phyloP scores from a whole-genome alignment of 805 yeast species.

The Sugiyamaella lignohabitans region DNA sequence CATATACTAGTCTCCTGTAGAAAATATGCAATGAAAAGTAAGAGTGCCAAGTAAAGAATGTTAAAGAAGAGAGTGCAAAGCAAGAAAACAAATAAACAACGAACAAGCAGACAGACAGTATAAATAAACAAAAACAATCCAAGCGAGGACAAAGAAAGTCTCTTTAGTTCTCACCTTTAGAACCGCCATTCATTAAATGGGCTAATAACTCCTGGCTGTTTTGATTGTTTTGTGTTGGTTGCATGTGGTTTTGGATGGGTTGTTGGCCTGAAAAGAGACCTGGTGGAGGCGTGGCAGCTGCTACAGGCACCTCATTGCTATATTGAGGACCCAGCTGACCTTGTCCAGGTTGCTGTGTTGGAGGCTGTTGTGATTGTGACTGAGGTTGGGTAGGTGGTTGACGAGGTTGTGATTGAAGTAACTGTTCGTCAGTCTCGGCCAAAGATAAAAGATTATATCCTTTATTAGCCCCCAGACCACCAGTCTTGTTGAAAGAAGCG shows the following conservation, averaged over 20 bases:
- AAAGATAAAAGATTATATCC: conserved; percentile 1
- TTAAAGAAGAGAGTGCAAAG: neutral
- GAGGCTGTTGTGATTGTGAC: neutral
- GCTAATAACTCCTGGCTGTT: conserved; percentile 75
- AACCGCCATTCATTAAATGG: conserved; percentile 69
- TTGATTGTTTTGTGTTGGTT: conserved; percentile 18
- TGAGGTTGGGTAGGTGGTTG: conserved; percentile 1
- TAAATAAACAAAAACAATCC: conserved; percentile 10
- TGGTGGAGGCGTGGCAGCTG: conserved; percentile 68
- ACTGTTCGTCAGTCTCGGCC: neutral
- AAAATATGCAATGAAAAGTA: too few relatives aligned
- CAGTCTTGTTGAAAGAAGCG: conserved; percentile 8
- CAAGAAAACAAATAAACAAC: neutral
- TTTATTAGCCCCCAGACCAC: conserved; percentile 6
- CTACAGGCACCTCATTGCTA: conserved; percentile 4
- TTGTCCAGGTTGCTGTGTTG: conserved; percentile 2
- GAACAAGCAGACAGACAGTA: conserved; percentile 6
- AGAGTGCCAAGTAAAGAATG: neutral
- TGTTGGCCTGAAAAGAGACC: conserved; percentile 43
- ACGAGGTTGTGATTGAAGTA: neutral
- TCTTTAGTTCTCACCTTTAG: conserved; percentile 11
- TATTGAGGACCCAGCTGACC: neutral
- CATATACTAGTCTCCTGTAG: too few relatives aligned
- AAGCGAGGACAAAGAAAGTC: neutral
- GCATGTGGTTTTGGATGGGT: neutral